These are phyloP conservation scores for Arxiozyma telluris DNA, from an alignment of 1,139 yeast species.

Conservation along the genomic window DNA sequence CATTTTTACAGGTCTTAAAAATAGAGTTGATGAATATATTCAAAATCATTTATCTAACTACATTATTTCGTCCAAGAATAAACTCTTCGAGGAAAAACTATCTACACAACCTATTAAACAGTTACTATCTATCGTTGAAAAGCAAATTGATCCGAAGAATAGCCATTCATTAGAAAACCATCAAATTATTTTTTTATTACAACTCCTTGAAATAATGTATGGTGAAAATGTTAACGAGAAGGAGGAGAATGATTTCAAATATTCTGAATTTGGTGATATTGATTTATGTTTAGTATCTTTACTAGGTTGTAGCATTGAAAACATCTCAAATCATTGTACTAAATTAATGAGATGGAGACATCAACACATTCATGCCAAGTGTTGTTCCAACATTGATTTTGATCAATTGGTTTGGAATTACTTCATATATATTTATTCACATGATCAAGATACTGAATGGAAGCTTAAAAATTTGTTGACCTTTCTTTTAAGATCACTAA, in stretches of 20 bases:
- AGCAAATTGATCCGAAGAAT: not conserved
- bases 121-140: not conserved
- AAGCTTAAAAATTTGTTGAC: constrained; percentile 41
- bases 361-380: constrained; percentile 8
- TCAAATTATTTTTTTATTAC: not conserved
- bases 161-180: not conserved
- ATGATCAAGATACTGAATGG: constrained; percentile 20
- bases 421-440: constrained; percentile 34
- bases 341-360: constrained; percentile 25
- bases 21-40: not conserved
- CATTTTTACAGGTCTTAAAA: not conserved
- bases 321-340: constrained; percentile 12
- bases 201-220: constrained; percentile 1
- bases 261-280: not conserved
- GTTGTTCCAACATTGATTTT: constrained; percentile 8
- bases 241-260: not conserved
- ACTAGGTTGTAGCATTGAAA: constrained; percentile 15
- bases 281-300: constrained; percentile 16
- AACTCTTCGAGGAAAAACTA: not conserved
- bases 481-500: constrained; percentile 49
- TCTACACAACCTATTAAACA: not conserved
- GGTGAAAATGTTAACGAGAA: not conserved
- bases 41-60: not conserved
- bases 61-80: not conserved
- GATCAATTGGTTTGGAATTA: constrained; percentile 38